Base-by-base conservation (phyloP, 768 basidiomycete species). In the Baorangia bicolor region DNA sequence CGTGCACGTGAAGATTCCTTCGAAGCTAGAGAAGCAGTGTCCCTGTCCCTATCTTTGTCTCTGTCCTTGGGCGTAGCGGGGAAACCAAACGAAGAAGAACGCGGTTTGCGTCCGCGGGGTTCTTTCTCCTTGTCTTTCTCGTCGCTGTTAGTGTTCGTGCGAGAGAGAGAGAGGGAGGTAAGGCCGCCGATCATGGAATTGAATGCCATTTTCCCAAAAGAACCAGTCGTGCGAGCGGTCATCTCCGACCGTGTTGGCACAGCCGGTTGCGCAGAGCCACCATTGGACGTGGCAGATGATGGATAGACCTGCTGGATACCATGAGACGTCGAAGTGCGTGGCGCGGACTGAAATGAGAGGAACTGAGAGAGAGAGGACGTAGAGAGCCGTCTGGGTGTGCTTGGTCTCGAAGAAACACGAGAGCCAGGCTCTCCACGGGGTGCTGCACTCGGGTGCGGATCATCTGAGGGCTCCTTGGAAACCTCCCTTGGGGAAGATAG, bases 161-260 rank as follows among this genome's bases (percentile, higher is more conserved):
- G 81, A 3, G 83, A 74, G 54, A 90, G 78, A 2, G 85, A 79
- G 4, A 91, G 79, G 9, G 81, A 78, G 34, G 87, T 84, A 31
- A 88, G 76, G 2, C 84, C 83, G 35, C 83, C 84, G 74, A 90
- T 86, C 84, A 90, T 85, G 31, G 76, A 78, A 59, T 81, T 84
- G 54, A 92, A 76, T 0, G 88, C 81, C 72, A 78, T 81, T 61
- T 82, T 84, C 51, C 81, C 77, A 64, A 88, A 87, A 0, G 85
- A 81, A 35, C 79, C 79, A 12, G 74, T 67, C 14, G 64, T 60
- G 60, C 70, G 76, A 64, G 65, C 55, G 10, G 69, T 56, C 11
- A 70, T 59, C 23, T 81, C 79, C 2, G 75, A 65, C 6, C 77
- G 66, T 49, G 75, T 18, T 6, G 54, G 49, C 8, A 47, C 42